Evolutionary conservation across 768 basidiomycete genomes (phyloP), one percentile per base, ranked within the genome.

Genomic region (Hygrocybe coccinea): DNA sequence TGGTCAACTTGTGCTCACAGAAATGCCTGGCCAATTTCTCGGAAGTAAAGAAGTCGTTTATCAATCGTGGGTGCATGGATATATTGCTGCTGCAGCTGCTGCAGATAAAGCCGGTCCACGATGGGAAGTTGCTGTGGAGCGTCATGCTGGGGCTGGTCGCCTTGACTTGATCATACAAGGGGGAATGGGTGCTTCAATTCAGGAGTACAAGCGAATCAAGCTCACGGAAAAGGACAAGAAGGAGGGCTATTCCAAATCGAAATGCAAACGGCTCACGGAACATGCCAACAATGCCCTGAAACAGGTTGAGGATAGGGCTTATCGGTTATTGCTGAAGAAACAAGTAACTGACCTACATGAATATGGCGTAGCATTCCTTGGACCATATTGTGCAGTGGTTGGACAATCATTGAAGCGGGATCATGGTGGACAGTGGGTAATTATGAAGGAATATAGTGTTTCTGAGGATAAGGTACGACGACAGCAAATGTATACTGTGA

Each of bases 311-410:
- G 46, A 5, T 10, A 50, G 14, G 34, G 25, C 8, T 6, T 50
- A 50, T 50, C 24, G 49, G 6, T 6, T 24, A 19, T 8, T 5
- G 24, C 24, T 50, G 15, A 3, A 3, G 34, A 24, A 36, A 3
- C 5, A 50, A 29, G 49, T 50, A 6, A 50, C 49, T 24, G 34
- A 50, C 4, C 49, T 50, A 6, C 24, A 24, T n/a, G 24, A 50
- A n/a, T 50, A 3, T n/a, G 29, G 49, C 5, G 34, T 50, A 3
- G 49, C 49, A n/a, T 50, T 50, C 34, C 49, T 50, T 50, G 49
- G 49, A 5, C 45, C 45, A 24, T 50, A 37, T 50, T 50, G 49
- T 22, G 49, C 24, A n/a, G 34, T 50, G 8, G 49, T 50, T 6
- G 49, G 49, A 3, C 49, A 22, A 34, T 50, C 21, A 25, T 24